Evolutionary conservation across 73 alveolate genomes (phyloP), one percentile per base, ranked within the genome.

Genomic region (Tetrahymena thermophila): DNA sequence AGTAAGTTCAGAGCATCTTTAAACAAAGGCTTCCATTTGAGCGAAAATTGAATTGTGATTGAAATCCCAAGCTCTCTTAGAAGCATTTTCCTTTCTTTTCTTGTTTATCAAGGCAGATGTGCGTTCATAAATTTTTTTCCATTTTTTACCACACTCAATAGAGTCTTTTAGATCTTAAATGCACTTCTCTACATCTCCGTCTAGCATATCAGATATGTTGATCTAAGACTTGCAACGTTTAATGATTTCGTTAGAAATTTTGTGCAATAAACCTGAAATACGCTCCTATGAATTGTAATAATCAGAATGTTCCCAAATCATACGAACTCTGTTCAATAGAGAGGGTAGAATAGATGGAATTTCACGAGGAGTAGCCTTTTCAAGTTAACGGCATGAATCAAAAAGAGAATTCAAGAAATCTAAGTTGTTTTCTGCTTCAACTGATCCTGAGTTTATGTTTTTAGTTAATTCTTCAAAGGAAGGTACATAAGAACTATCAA

Each of bases 1-100:
- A 95, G 98, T 98, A 43, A 99, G 98, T 95, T 99, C 99, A 94
- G 98, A 97, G 97, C 99, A 99, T 93, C 99, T 97, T 95, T 99
- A 98, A 95, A 99, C 99, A 96, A 99, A 99, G 17, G 99, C 99
- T 96, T 99, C 99, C 94, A 99, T 98, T 97, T 99, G 99, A 94
- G 99, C 99, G 96, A 99, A 99, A 93, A 99, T 99, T 31, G 99
- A 99, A 89, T 99, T 99, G 37, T 28, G 89, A 85, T 99, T 97
- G 43, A 96, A 85, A 94, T 96, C 98, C 85, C 98, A 96, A 40
- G 96, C 96, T 97, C 98, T 96, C 43, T 94, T 94, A 71, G 94
- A 71, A 71, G 89, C 94, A 43, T 93, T 93, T 50, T 96, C 94
- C 35, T 96, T 43, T 19, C 97, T 93, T 85, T 93, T 85, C 94